Evolutionary conservation across 2,329 filamentous ascomycete genomes (phyloP).

Genomic region (Cadophora gregata): DNA sequence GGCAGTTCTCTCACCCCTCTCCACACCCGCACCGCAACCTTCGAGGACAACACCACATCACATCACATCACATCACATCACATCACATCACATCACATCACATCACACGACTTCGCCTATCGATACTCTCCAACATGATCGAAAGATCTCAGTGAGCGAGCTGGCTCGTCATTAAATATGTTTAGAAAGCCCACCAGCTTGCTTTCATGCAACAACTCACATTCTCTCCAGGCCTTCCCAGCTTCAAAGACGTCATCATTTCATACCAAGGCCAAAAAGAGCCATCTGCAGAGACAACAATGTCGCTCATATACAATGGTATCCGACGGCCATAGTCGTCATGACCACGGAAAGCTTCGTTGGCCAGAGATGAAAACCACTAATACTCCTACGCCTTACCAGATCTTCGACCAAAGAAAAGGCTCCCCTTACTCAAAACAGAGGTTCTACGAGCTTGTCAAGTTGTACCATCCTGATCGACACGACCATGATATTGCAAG

Average conservation of each 20-base stretch:
- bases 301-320: constrained; percentile 47
- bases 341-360: constrained; percentile 41
- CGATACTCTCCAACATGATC: constrained; percentile 20
- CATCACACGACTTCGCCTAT: neutral
- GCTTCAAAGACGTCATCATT: constrained; percentile 42
- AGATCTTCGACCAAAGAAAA: constrained; percentile 72
- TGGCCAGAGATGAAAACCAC: constrained; percentile 43
- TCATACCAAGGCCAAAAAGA: constrained; percentile 26
- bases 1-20: constrained; percentile 1
- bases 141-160: constrained; percentile 20
- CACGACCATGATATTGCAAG: constrained; percentile 48
- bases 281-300: constrained; percentile 31
- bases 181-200: constrained; percentile 51
- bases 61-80: too few relatives aligned
- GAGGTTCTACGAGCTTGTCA: constrained; percentile 89
- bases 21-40: constrained; percentile 5
- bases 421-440: constrained; percentile 78
- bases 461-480: constrained; percentile 92
- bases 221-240: constrained; percentile 43
- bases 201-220: constrained; percentile 47
- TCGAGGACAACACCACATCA: neutral
- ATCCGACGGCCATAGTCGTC: constrained; percentile 45
- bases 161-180: constrained; percentile 45
- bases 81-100: too few relatives aligned
- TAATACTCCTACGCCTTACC: constrained; percentile 73